Evolutionary conservation across 495 filamentous ascomycete species (phyloP).

Genomic region (Hyaloscypha finlandica): DNA sequence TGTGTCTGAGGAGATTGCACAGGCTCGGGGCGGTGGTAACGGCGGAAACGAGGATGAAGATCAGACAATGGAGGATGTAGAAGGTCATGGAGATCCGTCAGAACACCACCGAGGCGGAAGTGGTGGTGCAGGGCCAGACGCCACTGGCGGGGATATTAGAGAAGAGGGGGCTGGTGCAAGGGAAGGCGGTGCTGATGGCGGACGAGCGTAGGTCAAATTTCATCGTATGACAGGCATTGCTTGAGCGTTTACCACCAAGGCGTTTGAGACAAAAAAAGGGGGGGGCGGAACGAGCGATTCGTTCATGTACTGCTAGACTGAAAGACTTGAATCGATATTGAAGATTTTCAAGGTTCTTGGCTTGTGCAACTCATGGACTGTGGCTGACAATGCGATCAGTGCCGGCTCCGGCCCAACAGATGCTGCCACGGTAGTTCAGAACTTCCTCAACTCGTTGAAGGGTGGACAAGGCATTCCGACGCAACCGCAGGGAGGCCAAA

Average conservation of each 20-base stretch:
- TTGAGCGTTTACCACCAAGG: conserved; percentile 30
- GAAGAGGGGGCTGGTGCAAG: conserved; percentile 85
- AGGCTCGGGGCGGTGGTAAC: conserved; percentile 54
- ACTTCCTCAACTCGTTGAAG: conserved; percentile 83
- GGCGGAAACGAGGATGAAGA: conserved; percentile 61
- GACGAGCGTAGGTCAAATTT: conserved; percentile 91
- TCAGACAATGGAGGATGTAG: conserved; percentile 82
- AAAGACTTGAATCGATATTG: conserved; percentile 29
- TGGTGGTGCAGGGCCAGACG: conserved; percentile 81
- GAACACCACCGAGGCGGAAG: conserved; percentile 61
- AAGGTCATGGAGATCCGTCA: conserved; percentile 60
- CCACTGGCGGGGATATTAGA: conserved; percentile 85
- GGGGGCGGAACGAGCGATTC: conserved; percentile 2
- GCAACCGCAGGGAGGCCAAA: conserved; percentile 48
- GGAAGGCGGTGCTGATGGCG: conserved; percentile 93
- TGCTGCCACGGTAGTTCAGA: conserved; percentile 63
- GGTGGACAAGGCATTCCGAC: conserved; percentile 48
- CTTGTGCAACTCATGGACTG: conserved; percentile 5
- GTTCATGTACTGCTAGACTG: conserved; percentile 35
- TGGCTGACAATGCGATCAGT: conserved; percentile 32
- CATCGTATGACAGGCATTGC: conserved; percentile 25
- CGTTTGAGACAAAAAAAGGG: conserved; percentile 28
- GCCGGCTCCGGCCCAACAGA: conserved; percentile 32
- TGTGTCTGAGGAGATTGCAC: conserved; percentile 72
- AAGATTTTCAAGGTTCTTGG: conserved; percentile 16